Evolutionary conservation across 1,139 yeast species (phyloP).

Genomic region (Kurtzmaniella quercitrusa): DNA sequence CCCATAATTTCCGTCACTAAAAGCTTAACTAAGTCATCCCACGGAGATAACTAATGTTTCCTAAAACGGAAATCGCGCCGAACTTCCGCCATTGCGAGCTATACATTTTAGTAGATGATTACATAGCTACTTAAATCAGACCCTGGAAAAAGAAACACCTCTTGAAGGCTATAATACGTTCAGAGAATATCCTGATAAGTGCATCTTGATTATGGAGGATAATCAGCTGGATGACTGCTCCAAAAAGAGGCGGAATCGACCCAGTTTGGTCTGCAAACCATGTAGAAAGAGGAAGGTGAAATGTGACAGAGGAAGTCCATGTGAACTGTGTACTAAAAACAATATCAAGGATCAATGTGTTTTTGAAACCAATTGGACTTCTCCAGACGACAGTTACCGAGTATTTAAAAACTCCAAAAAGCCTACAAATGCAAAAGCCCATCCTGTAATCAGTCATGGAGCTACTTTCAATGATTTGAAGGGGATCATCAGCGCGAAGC

Average conservation of each 20-base stretch:
- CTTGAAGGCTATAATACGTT: no score
- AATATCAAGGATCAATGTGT: constrained; percentile 6
- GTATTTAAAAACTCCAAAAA: background rate
- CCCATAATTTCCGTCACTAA: no score
- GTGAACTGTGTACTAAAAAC: constrained; percentile 14
- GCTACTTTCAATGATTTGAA: background rate
- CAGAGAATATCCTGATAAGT: background rate
- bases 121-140: no score
- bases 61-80: background rate
- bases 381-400: background rate
- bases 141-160: no score
- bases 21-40: background rate
- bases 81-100: no score
- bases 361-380: constrained; percentile 2
- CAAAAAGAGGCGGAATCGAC: constrained; percentile 5
- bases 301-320: constrained; percentile 10
- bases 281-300: constrained; percentile 24
- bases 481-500: no score
- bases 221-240: background rate
- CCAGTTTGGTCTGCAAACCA: constrained; percentile 8
- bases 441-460: background rate
- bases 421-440: background rate
- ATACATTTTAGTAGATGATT: no score
- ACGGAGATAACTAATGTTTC: background rate
- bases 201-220: background rate